phyloP scores from a whole-genome alignment of 352 stramenopile genomes.

The Globisporangium emineosum region DNA sequence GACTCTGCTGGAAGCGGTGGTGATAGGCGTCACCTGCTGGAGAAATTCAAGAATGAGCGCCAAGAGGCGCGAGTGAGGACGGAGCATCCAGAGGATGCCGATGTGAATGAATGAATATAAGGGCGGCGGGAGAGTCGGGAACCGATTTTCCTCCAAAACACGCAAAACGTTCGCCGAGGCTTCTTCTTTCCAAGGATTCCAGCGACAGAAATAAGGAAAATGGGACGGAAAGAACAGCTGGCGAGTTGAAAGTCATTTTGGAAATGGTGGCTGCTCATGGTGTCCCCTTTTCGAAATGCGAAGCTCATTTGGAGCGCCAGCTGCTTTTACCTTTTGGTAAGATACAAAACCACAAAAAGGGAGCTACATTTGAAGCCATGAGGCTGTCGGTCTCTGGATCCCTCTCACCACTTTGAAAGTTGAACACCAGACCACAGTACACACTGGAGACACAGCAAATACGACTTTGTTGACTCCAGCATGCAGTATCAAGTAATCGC shows the following conservation, averaged over 20 bases:
- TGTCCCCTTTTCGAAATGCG: background rate
- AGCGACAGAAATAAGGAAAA: background rate
- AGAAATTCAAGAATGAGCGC: background rate
- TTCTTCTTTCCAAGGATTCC: background rate
- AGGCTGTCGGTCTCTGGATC: background rate
- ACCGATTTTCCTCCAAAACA: too few relatives aligned
- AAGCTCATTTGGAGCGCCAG: background rate
- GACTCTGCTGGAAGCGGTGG: background rate
- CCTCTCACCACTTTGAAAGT: background rate
- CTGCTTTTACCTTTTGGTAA: background rate
- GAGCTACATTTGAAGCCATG: background rate
- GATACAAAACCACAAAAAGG: background rate
- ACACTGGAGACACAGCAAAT: too few relatives aligned
- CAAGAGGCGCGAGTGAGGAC: background rate
- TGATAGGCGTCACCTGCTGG: background rate
- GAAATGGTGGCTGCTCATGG: background rate
- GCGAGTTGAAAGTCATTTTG: too few relatives aligned
- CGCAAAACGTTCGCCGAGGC: background rate
- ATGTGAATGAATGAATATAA: too few relatives aligned
- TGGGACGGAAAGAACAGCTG: background rate
- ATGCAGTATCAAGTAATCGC: too few relatives aligned
- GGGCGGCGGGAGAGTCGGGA: background rate
- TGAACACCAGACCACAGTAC: background rate
- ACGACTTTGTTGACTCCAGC: too few relatives aligned
- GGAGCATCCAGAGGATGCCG: too few relatives aligned